Percentiles rank a stretch among this genome's conserved stretches.
phyloP scores from a whole-genome alignment of 116 monocot species.

The Zostera marina region DNA sequence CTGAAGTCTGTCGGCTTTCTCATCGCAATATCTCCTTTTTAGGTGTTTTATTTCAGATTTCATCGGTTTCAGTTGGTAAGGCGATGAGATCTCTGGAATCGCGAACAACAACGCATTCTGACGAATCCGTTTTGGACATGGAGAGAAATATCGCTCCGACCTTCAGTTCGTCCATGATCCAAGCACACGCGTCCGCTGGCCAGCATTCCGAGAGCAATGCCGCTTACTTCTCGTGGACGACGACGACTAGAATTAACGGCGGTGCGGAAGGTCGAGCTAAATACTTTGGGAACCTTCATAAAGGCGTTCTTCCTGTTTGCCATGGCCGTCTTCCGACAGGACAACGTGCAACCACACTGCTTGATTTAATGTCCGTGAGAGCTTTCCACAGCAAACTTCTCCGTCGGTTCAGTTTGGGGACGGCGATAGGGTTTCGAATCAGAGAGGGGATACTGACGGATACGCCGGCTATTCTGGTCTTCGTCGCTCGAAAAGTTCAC shows the following conservation, averaged over 20 bases:
- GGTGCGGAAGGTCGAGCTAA: conserved; percentile 92
- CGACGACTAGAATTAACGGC: conserved; percentile 58
- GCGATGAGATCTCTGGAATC: conserved; percentile 33
- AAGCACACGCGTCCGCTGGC: conserved; percentile 63
- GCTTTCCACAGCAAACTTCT: conserved; percentile 98
- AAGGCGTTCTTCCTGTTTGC: conserved; percentile 77
- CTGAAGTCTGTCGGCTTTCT: too few species aligned
- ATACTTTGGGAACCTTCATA: conserved; percentile 97
- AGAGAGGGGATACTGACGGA: conserved; percentile 64
- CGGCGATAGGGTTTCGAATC: conserved; percentile 91
- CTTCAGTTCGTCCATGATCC: conserved; percentile 37
- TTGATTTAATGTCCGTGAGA: conserved; percentile 97
- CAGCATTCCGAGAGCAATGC: conserved; percentile 84
- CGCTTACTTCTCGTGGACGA: conserved; percentile 99
- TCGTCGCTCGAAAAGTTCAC: conserved; percentile 96
- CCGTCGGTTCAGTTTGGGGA: conserved; percentile 85
- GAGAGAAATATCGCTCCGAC: conserved; percentile 32
- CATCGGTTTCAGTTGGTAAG: not conserved
- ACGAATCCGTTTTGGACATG: conserved; percentile 61
- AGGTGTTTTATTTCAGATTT: not conserved
- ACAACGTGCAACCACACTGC: conserved; percentile 85
- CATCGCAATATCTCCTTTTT: not conserved
- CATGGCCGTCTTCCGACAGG: conserved; percentile 61
- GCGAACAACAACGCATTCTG: conserved; percentile 32
- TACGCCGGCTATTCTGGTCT: conserved; percentile 91